These are phyloP conservation scores for Mucor racemosus DNA, from an alignment of 371 early-diverging fungal species.

Conservation along the genomic window DNA sequence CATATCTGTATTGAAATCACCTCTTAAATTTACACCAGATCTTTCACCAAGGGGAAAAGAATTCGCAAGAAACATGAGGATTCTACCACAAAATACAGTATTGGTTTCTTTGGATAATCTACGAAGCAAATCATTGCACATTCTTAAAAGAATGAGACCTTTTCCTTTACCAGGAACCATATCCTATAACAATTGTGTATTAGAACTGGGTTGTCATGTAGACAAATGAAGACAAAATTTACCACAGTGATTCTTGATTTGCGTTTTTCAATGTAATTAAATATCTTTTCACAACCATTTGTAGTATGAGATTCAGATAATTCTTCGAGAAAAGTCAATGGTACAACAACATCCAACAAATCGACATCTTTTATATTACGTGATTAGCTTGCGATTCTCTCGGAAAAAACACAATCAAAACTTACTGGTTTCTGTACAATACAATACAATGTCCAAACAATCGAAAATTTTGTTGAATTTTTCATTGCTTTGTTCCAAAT, in stretches of 20 bases:
- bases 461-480: constrained; percentile 34
- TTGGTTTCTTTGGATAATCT: constrained; percentile 80
- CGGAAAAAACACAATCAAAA: neutral
- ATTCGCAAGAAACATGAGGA: constrained; percentile 80
- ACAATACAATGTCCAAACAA: constrained; percentile 42
- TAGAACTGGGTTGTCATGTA: neutral
- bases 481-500: constrained; percentile 31
- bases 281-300: constrained; percentile 58
- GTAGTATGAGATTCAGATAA: constrained; percentile 70
- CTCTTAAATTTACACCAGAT: constrained; percentile 82
- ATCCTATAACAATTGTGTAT: constrained; percentile 38
- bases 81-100: constrained; percentile 83
- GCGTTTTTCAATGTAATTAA: constrained; percentile 70
- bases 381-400: neutral
- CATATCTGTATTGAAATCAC: constrained; percentile 80
- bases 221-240: constrained; percentile 9
- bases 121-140: constrained; percentile 84
- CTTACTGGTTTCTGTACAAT: constrained; percentile 42
- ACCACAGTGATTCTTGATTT: constrained; percentile 61
- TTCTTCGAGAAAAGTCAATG: constrained; percentile 68
- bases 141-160: constrained; percentile 77
- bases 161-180: constrained; percentile 79
- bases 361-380: constrained; percentile 11
- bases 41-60: constrained; percentile 83
- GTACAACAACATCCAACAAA: constrained; percentile 52